Conservation (phyloP, 2,329 filamentous ascomycete species). For the Hirsutella thompsonii region DNA sequence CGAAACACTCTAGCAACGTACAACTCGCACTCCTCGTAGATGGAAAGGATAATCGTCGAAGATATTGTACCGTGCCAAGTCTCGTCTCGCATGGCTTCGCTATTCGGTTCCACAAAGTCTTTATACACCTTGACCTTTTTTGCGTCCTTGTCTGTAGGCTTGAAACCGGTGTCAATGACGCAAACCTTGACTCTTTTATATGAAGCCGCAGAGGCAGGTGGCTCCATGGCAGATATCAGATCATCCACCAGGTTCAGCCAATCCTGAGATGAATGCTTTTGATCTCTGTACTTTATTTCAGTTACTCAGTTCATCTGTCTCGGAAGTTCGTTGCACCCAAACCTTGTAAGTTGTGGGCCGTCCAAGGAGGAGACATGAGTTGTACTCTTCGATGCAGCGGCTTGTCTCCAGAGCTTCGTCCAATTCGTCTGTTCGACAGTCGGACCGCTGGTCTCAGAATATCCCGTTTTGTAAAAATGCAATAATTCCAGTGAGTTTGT, state of each 20-base stretch:
- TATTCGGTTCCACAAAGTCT: background rate
- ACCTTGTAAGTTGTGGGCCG: too few relatives aligned
- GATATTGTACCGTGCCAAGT: background rate
- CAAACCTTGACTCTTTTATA: background rate
- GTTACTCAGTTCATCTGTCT: too few relatives aligned
- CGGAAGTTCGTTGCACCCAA: too few relatives aligned
- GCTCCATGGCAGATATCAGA: background rate
- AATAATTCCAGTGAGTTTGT: too few relatives aligned
- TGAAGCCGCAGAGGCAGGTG: background rate
- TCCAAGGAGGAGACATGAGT: too few relatives aligned
- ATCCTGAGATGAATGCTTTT: background rate
- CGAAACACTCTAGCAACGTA: background rate
- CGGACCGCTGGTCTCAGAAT: too few relatives aligned
- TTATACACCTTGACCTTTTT: background rate
- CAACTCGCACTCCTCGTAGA: background rate
- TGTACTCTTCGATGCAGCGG: too few relatives aligned
- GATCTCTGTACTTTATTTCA: too few relatives aligned
- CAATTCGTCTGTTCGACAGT: too few relatives aligned
- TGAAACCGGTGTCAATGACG: slow-evolving; percentile 1
- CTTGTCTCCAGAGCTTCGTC: too few relatives aligned
- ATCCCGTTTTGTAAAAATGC: too few relatives aligned
- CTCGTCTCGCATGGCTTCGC: background rate
- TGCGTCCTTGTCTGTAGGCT: background rate
- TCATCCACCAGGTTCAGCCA: background rate
- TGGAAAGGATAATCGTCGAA: background rate